Evolutionary conservation across 2,329 filamentous ascomycete genomes (phyloP), one percentile per base, ranked within the genome.

Genomic region (Escovopsis weberi): DNA sequence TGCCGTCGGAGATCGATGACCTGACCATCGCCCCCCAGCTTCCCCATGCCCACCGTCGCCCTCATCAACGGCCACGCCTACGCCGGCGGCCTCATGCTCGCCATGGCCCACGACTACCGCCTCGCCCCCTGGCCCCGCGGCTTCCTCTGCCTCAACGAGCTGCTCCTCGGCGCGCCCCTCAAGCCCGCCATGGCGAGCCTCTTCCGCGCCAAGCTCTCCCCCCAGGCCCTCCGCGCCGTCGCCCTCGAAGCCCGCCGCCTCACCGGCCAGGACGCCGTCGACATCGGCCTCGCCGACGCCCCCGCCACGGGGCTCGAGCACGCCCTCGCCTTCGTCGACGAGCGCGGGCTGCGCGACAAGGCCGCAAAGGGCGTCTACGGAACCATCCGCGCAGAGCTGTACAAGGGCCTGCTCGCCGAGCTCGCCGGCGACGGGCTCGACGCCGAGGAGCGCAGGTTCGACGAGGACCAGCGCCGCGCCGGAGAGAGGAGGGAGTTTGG

Each of bases 91-190:
- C 67, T 88, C 47, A 88, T 91, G 79, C 66, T 82, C 9, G 75
- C 82, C 45, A 84, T 86, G 74, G 77, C 82, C 62, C 83, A 88
- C 61, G 84, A 89, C 63, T 91, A 91, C 65, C 75, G 85, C 26
- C 69, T 91, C 50, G 82, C 85, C 65, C 82, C 82, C 55, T 73
- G 80, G 1, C 55, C 68, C 2, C 68, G 72, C 18, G 85, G 85
- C n/a, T 88, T 77, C 61, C 59, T 84, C 34, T 89, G 85, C 61
- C 65, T 91, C 50, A 89, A 89, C 60, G 85, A 91, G 64, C 68
- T 91, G 12, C 78, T 87, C 50, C 82, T 91, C 47, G 84, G 85
- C 41, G 80, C 80, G 1, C 75, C 80, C n/a, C 71, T 91, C 33
- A 74, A 78, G 50, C 71, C 83, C 3, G 70, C 82, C 45, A 87